phyloP scores from a whole-genome alignment of 345 rosid genomes.

The Euphorbia peplus region DNA sequence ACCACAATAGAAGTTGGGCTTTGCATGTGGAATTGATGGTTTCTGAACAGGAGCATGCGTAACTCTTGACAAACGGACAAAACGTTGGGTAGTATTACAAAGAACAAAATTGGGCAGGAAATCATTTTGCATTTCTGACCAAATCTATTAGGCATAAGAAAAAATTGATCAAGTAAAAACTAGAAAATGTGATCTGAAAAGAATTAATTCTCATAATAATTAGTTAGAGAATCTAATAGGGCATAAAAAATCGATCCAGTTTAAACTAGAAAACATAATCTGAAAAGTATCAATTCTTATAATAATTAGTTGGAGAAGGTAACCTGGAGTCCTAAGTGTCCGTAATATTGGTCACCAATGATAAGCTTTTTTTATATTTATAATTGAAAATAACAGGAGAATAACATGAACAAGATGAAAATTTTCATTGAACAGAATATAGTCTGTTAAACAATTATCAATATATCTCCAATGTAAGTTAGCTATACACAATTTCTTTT shows the following conservation, averaged over 20 bases:
- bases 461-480: background rate
- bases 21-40: conserved; percentile 89
- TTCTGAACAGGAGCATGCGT: conserved; percentile 74
- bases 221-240: conserved; percentile 49
- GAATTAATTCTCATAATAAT: background rate
- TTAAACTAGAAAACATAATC: too few species aligned
- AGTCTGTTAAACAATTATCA: background rate
- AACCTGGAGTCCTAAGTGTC: background rate
- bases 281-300: background rate
- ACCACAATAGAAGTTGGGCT: conserved; percentile 90
- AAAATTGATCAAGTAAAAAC: conserved; percentile 6
- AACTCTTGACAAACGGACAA: conserved; percentile 77
- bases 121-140: conserved; percentile 99
- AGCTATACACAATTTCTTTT: background rate
- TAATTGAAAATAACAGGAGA: background rate
- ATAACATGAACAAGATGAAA: background rate
- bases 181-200: background rate
- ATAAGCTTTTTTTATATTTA: background rate
- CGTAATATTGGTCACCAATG: background rate
- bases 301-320: background rate
- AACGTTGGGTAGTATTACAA: conserved; percentile 95
- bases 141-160: conserved; percentile 52
- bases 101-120: conserved; percentile 96
- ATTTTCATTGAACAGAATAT: background rate
- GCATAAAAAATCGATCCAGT: too few species aligned